These are phyloP conservation scores for Penicillium nordicum DNA, from an alignment of 2,329 filamentous ascomycete species.

Conservation along the genomic window DNA sequence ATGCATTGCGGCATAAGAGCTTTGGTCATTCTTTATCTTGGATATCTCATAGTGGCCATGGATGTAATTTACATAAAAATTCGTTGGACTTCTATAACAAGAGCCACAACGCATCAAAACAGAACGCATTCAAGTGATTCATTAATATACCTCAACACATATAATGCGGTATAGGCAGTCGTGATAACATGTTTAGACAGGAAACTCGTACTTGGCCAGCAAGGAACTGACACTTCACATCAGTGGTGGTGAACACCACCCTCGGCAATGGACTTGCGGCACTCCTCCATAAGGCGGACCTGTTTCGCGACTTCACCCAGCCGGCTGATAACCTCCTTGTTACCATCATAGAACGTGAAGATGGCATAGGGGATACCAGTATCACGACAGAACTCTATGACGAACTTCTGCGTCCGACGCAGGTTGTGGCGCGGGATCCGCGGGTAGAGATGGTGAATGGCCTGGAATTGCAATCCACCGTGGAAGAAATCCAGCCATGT, in stretches of 20 bases:
- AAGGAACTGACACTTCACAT: conserved; percentile 2
- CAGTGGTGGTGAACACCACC: conserved; percentile 33
- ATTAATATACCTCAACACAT: conserved; percentile 5
- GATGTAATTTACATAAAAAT: conserved; percentile 4
- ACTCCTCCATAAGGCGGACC: conserved; percentile 72
- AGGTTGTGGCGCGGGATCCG: conserved; percentile 83
- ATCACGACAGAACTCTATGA: conserved; percentile 77
- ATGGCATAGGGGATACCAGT: conserved; percentile 80
- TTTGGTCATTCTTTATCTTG: background rate
- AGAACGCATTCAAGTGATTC: conserved; percentile 11
- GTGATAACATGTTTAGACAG: conserved; percentile 1
- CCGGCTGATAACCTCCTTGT: conserved; percentile 72
- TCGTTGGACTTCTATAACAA: background rate
- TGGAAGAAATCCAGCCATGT: conserved; percentile 87
- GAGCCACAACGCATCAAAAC: background rate
- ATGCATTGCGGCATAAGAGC: background rate
- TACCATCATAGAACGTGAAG: conserved; percentile 80
- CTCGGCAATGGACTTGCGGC: conserved; percentile 52
- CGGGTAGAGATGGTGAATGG: conserved; percentile 80
- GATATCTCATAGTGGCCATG: background rate
- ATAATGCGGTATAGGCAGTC: conserved; percentile 1
- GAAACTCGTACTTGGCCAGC: conserved; percentile 9
- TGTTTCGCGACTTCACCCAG: conserved; percentile 77
- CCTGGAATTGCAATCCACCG: conserved; percentile 85
- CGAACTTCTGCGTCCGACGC: conserved; percentile 68